Evolutionary conservation across 2,329 filamentous ascomycete species (phyloP), one percentile per base, ranked within the genome.

Genomic region (Cadophora luteo-olivacea): DNA sequence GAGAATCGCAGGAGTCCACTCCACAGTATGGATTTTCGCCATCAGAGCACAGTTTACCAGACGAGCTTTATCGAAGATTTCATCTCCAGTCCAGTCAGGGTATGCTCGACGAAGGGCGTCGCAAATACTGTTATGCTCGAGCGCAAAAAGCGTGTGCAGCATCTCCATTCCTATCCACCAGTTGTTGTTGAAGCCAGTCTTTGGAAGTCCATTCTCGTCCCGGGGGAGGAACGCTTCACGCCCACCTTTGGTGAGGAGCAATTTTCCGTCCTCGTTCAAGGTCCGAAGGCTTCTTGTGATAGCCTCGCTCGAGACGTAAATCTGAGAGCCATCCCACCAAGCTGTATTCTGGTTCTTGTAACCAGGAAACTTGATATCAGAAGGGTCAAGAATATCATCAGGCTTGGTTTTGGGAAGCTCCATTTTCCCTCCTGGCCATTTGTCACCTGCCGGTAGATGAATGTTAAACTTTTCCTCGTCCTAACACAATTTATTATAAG

Each of bases 141-240:
- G 29, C 9, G 69, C 69, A 52, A 70, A 70, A 16, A 70, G 49
- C 1, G 69, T 70, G 29, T 70, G 69, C 22, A 70, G 11, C 38
- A 70, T 33, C 38, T 70, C 69, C 61, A 70, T n/a, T 9, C 69
- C 69, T 7, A 70, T 32, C 69, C 69, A 70, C 69, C 69, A 68
- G 38, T 70, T 70, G 11, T 55, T 49, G 29, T 70, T 70, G 66
- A 70, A 70, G 5, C 69, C 69, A 16, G 69, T 70, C 64, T 38
- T 32, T 1, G 65, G 64, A 2, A 67, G n/a, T 5, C 58, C 58
- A n/a, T 58, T 52, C 4, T 49, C 61, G 54, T 67, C 69, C 52
- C 69, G 32, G 1, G 67, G 69, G 14, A 70, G 36, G 48, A 64
- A 70, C 4, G 64, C 61, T 24, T 64, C 65, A 19, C 14, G 33